These are phyloP conservation scores for Adansonia gregorii DNA, from an alignment of 441 rosid species.

Conservation along the genomic window DNA sequence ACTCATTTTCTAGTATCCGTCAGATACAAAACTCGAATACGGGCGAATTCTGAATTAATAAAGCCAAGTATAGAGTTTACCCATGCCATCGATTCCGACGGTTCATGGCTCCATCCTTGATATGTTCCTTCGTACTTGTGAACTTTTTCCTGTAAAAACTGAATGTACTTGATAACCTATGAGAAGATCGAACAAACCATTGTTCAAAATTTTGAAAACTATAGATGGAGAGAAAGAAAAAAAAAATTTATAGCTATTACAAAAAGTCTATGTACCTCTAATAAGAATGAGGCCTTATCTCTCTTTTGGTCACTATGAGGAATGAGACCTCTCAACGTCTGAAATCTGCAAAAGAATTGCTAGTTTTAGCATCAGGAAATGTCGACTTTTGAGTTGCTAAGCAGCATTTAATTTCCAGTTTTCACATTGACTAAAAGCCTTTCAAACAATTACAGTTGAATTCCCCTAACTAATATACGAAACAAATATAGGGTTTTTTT, in stretches of 20 bases:
- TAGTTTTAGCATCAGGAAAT: neutral
- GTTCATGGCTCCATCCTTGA: constrained; percentile 77
- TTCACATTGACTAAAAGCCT: neutral
- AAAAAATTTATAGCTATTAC: neutral
- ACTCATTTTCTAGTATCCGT: too few species aligned
- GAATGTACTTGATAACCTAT: constrained; percentile 92
- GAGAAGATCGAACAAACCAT: constrained; percentile 23
- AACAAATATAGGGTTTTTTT: neutral
- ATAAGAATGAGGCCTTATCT: constrained; percentile 93
- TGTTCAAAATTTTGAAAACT: constrained; percentile 22
- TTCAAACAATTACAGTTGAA: neutral
- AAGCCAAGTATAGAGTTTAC: constrained; percentile 40
- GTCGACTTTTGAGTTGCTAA: neutral
- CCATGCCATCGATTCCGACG: constrained; percentile 67
- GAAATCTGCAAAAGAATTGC: constrained; percentile 61
- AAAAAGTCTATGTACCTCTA: constrained; percentile 58
- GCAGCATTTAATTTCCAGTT: neutral
- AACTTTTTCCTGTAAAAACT: constrained; percentile 80
- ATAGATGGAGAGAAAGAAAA: neutral
- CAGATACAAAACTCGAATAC: too few species aligned
- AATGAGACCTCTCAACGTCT: constrained; percentile 77
- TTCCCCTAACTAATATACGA: neutral
- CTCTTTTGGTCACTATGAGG: constrained; percentile 91
- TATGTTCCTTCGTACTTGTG: constrained; percentile 68
- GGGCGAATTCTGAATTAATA: neutral